Evolutionary conservation across 768 basidiomycete species (phyloP), one percentile per base, ranked within the genome.

Genomic region (Suillus brevipes): DNA sequence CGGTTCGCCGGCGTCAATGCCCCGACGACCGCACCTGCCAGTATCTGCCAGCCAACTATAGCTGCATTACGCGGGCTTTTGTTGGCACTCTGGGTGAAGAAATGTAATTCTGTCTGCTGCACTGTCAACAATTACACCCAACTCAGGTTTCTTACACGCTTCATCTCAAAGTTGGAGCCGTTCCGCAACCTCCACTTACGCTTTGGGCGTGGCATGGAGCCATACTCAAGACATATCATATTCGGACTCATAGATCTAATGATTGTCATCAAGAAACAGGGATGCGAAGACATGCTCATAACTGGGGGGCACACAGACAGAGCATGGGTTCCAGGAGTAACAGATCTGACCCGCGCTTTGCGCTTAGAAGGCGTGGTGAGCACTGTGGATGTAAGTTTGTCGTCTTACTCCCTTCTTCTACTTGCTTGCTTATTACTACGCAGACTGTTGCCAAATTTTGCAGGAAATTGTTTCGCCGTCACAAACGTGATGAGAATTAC

Each of bases 11-110:
- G 58, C 58, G 25, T 59, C 18, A 20, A 59, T 42, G 58, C 38
- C 38, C 38, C 57, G 40, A 58, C 37, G 23, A 58, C 40, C 10
- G 57, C 57, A 6, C 57, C 57, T 28, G 57, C 57, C 57, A 58
- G 23, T 58, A 58, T 58, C 37, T 58, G 38, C 38, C 37, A 58
- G 25, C 57, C 57, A 12, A 25, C 38, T 38, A 3, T 40, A 58
- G 16, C 16, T 58, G 57, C 57, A 40, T 25, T 58, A 38, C 57
- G 57, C 25, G 57, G 57, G 23, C 57, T 58, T 23, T 18, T 58
- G 38, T 58, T 58, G 37, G 57, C 57, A 40, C 57, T 58, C 25
- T 58, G 57, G 57, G 57, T 58, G 38, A 58, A 58, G 57, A 58
- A 58, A 40, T 58, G 57, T 40, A 16, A 58, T 58, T 58, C 57